A percentile compares a stretch with the other conserved stretches of the same genome.
Evolutionary conservation across 1,284 basidiomycete genomes (phyloP).

Genomic region (Macrocystidia cucumis): DNA sequence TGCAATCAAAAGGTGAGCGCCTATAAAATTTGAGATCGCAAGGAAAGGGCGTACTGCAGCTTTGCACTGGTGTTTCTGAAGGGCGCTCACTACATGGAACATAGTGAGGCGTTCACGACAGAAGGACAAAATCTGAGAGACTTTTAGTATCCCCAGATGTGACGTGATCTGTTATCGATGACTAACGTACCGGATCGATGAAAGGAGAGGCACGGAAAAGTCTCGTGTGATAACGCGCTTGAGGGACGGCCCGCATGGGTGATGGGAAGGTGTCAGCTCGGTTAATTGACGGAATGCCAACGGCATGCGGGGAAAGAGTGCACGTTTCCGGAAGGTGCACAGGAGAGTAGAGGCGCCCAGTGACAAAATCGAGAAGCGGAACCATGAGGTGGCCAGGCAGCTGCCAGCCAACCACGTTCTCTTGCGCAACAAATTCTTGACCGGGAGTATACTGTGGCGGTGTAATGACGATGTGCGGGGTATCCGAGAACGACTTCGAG

Average conservation of each 20-base stretch:
- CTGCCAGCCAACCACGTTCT: constrained; percentile 26
- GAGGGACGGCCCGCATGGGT: too few species aligned
- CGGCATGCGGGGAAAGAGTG: too few species aligned
- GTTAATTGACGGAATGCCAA: too few species aligned
- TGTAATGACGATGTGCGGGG: constrained; percentile 43
- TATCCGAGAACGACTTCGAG: constrained; percentile 24
- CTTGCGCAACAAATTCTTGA: constrained; percentile 22
- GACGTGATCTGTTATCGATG: too few species aligned
- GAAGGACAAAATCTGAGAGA: constrained; percentile 21
- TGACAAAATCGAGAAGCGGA: constrained; percentile 7
- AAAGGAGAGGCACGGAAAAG: too few species aligned
- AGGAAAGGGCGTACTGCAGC: constrained; percentile 27
- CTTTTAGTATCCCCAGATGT: too few species aligned
- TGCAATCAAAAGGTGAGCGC: constrained; percentile 14
- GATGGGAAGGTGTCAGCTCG: too few species aligned
- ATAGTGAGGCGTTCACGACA: constrained; percentile 25
- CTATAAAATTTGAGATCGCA: constrained; percentile 3
- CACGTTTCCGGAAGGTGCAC: too few species aligned
- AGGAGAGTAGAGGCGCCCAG: not conserved
- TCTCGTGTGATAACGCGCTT: too few species aligned
- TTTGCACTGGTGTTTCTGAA: constrained; percentile 27
- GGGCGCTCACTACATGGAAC: constrained; percentile 21
- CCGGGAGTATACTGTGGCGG: constrained; percentile 28
- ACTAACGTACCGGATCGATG: too few species aligned
- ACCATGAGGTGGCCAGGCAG: constrained; percentile 16